Evolutionary conservation across 2,329 filamentous ascomycete genomes (phyloP).

Genomic region (Talaromyces amestolkiae): DNA sequence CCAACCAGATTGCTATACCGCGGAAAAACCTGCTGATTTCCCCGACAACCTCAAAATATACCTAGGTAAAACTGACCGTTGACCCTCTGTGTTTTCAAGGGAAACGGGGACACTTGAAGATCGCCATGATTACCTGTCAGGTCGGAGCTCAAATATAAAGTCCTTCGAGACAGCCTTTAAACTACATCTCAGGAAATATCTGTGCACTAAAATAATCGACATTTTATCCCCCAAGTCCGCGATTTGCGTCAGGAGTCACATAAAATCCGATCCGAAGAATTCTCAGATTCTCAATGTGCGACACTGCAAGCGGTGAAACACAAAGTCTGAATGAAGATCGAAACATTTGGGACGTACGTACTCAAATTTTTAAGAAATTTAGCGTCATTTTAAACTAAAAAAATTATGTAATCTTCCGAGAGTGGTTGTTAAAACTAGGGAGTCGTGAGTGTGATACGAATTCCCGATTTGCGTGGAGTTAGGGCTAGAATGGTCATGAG

Average conservation of each 20-base stretch:
- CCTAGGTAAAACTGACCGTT: no score
- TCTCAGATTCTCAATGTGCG: background rate
- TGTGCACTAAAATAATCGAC: background rate
- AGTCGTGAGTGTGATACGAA: background rate
- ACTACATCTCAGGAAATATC: no score
- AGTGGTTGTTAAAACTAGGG: background rate
- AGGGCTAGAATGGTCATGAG: slow-evolving; percentile 2
- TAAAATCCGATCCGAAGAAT: background rate
- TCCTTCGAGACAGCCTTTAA: no score
- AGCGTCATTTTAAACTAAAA: background rate
- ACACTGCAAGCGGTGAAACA: background rate
- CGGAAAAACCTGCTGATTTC: no score
- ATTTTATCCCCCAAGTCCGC: background rate
- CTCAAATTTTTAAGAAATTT: background rate
- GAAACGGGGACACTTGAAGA: background rate
- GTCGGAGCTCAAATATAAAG: no score
- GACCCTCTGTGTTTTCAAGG: background rate
- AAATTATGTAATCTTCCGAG: background rate
- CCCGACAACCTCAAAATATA: no score
- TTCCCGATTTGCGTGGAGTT: background rate
- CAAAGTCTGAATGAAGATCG: background rate
- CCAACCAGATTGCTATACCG: no score
- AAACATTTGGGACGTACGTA: background rate
- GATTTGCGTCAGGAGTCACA: background rate
- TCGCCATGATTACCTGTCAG: background rate